phyloP scores from a whole-genome alignment of 108 stramenopile genomes.

The Aurantiochytrium sp. region DNA sequence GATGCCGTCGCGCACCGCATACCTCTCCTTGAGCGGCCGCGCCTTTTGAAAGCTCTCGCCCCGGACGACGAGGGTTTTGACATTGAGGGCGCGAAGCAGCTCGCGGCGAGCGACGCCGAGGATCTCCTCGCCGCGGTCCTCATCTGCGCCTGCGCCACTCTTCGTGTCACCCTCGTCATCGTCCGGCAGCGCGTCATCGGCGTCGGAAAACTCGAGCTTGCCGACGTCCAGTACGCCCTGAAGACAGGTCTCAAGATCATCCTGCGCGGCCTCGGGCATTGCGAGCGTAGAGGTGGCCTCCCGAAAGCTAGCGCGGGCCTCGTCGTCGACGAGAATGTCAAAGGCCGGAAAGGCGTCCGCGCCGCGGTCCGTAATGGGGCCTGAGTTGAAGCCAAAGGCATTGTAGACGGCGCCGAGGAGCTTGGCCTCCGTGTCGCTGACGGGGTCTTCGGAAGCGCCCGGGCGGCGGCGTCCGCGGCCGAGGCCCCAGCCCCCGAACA shows the following conservation, averaged over 20 bases:
- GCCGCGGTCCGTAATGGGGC: not conserved
- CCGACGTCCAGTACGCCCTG: not conserved
- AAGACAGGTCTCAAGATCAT: not conserved
- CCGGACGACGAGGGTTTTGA: not conserved
- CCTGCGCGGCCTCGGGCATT: not conserved
- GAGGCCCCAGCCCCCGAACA: not conserved
- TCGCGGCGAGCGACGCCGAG: not conserved
- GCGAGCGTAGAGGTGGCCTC: not conserved
- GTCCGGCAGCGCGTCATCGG: too few relatives aligned
- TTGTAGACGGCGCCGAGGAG: constrained; percentile 16
- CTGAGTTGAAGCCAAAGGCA: not conserved
- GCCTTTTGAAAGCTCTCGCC: not conserved
- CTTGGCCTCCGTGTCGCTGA: not conserved
- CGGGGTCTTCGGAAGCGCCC: not conserved
- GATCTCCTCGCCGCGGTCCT: not conserved
- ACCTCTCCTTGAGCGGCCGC: not conserved
- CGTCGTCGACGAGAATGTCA: not conserved
- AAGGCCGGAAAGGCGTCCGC: not conserved
- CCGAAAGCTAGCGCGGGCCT: not conserved
- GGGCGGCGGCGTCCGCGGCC: not conserved
- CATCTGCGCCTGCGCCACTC: too few relatives aligned
- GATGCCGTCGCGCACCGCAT: not conserved
- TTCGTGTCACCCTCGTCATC: not conserved
- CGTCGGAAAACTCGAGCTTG: not conserved
- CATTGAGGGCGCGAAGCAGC: not conserved